phyloP scores from a whole-genome alignment of 1,284 basidiomycete genomes.

The Tetrapyrgos nigripes region DNA sequence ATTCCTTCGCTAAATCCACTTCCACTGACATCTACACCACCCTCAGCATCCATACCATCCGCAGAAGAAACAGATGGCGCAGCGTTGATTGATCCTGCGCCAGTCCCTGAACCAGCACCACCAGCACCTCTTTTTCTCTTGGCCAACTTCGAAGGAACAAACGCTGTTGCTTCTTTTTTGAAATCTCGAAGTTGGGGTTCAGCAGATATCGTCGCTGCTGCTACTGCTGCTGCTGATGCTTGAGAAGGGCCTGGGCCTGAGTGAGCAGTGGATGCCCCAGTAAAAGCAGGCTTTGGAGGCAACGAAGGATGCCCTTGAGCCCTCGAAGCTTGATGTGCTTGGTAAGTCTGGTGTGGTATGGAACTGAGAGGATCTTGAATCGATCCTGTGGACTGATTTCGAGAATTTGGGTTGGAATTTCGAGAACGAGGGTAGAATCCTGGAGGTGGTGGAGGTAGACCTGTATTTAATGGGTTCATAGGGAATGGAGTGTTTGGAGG shows the following conservation, averaged over 20 bases:
- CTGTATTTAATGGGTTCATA: too few species aligned
- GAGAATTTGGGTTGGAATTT: conserved; percentile 56
- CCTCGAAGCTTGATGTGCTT: conserved; percentile 57
- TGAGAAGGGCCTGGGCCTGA: conserved; percentile 7
- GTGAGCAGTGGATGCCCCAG: conserved; percentile 5
- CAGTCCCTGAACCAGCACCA: conserved; percentile 27
- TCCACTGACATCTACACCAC: conserved; percentile 27
- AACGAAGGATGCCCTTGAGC: conserved; percentile 38
- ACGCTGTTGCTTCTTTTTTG: conserved; percentile 90
- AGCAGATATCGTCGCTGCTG: conserved; percentile 77
- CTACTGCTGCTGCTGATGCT: conserved; percentile 36
- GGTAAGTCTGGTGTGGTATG: conserved; percentile 70
- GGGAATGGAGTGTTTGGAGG: conserved; percentile 6
- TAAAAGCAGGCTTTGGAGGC: conserved; percentile 46
- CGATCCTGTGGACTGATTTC: conserved; percentile 50
- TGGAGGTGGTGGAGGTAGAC: conserved; percentile 54
- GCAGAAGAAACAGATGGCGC: conserved; percentile 57
- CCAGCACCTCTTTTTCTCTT: conserved; percentile 58
- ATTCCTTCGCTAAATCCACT: too few species aligned
- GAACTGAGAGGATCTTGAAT: conserved; percentile 71
- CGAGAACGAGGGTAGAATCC: conserved; percentile 62
- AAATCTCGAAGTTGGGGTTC: conserved; percentile 88
- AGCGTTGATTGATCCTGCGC: conserved; percentile 54
- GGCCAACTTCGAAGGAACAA: conserved; percentile 78
- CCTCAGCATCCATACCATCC: conserved; percentile 38